Evolutionary conservation across 2,329 filamentous ascomycete species (phyloP).

Genomic region (Pseudogymnoascus sp.): DNA sequence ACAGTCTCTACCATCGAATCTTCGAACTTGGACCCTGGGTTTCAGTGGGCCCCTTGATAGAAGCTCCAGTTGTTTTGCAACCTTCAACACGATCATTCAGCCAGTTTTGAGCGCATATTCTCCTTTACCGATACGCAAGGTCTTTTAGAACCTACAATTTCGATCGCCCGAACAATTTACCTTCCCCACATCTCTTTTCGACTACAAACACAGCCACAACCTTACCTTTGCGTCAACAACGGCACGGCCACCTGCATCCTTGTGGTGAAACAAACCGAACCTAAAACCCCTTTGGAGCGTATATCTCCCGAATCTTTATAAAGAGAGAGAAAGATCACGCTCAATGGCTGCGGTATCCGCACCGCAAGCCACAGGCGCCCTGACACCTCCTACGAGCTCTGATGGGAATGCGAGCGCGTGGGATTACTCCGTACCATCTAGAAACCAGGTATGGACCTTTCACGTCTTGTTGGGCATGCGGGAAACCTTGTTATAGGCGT

Average conservation of each 20-base stretch:
- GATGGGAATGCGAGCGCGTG: conserved; percentile 25
- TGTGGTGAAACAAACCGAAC: conserved; percentile 9
- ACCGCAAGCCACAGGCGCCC: conserved; percentile 27
- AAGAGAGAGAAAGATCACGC: conserved; percentile 5
- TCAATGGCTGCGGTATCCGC: conserved; percentile 31
- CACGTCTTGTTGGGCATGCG: background rate
- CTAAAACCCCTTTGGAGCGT: conserved; percentile 1
- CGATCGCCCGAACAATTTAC: background rate
- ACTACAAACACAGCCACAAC: background rate
- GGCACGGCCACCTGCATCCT: conserved; percentile 6
- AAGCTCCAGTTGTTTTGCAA: conserved; percentile 1
- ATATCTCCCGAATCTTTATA: conserved; percentile 1
- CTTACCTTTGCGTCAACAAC: conserved; percentile 1
- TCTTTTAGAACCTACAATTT: conserved; percentile 3
- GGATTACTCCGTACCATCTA: conserved; percentile 27
- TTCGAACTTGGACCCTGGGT: conserved; percentile 6
- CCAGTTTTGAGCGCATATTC: conserved; percentile 2
- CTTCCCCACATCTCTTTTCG: background rate
- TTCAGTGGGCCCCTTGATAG: conserved; percentile 8
- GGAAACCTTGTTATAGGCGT: background rate
- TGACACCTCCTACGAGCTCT: conserved; percentile 29
- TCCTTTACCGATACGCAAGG: background rate
- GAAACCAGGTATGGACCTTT: conserved; percentile 23
- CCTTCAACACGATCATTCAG: conserved; percentile 7
- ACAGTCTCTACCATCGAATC: conserved; percentile 5